These are phyloP conservation scores for Petunia secreta DNA, from an alignment of 257 asterid genomes.

Conservation along the genomic window DNA sequence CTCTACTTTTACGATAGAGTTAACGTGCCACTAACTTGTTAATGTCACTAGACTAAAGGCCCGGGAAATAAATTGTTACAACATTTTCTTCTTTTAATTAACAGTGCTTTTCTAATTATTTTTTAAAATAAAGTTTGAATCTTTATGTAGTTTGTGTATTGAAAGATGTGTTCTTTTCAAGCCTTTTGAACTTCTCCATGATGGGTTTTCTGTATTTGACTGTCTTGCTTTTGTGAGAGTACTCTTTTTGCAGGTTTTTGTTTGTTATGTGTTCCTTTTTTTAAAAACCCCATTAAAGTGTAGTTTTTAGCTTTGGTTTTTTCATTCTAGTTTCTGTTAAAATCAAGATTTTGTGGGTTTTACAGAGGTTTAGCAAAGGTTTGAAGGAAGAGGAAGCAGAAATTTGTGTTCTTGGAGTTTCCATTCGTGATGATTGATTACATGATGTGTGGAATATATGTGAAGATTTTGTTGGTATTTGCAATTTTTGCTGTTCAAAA, in stretches of 20 bases:
- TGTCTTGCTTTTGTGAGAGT: conserved; percentile 40
- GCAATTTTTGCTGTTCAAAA: conserved; percentile 44
- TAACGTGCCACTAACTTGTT: too few relatives aligned
- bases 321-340: conserved; percentile 29
- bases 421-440: conserved; percentile 45
- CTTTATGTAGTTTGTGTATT: conserved; percentile 29
- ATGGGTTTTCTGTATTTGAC: conserved; percentile 50
- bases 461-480: conserved; percentile 45
- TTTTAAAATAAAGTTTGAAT: conserved; percentile 1
- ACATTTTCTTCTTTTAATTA: background rate
- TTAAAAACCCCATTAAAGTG: conserved; percentile 1
- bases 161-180: conserved; percentile 49
- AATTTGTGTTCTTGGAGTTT: conserved; percentile 35
- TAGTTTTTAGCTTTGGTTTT: conserved; percentile 27
- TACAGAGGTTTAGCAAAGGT: conserved; percentile 25
- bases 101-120: background rate
- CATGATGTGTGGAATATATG: conserved; percentile 42
- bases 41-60: too few relatives aligned
- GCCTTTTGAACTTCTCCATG: conserved; percentile 49
- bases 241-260: conserved; percentile 12
- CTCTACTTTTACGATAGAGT: too few relatives aligned
- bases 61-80: too few relatives aligned
- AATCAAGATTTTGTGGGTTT: conserved; percentile 25
- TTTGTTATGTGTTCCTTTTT: conserved; percentile 16
- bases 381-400: conserved; percentile 21